phyloP scores from a whole-genome alignment of 2,329 filamentous ascomycete species.

The Sclerotinia trifoliorum region DNA sequence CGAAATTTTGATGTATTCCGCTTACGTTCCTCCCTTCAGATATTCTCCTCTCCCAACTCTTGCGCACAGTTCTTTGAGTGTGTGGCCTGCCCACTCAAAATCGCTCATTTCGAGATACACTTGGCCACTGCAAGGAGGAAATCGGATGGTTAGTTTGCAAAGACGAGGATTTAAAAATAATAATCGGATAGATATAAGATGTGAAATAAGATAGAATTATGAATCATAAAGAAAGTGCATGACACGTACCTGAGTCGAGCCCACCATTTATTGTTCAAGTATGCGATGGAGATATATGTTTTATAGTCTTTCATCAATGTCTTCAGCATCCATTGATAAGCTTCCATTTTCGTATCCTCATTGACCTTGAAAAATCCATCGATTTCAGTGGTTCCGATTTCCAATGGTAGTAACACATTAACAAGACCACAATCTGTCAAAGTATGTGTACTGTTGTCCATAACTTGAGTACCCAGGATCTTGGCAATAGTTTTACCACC shows the following conservation, averaged over 20 bases:
- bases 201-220: background rate
- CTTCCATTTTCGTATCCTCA: slow-evolving; percentile 43
- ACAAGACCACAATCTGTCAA: slow-evolving; percentile 67
- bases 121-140: slow-evolving; percentile 62
- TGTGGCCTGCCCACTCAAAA: slow-evolving; percentile 65
- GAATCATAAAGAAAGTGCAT: background rate
- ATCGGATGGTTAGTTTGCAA: slow-evolving; percentile 5
- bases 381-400: slow-evolving; percentile 35
- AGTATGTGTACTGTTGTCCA: slow-evolving; percentile 64
- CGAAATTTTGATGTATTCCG: background rate
- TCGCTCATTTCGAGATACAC: slow-evolving; percentile 79
- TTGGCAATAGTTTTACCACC: slow-evolving; percentile 61
- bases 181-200: background rate
- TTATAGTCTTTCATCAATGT: slow-evolving; percentile 58
- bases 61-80: slow-evolving; percentile 48
- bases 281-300: slow-evolving; percentile 68
- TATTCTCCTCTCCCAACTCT: slow-evolving; percentile 46
- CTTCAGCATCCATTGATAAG: slow-evolving; percentile 58
- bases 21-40: slow-evolving; percentile 17
- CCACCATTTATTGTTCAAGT: slow-evolving; percentile 65
- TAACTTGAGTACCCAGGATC: slow-evolving; percentile 65
- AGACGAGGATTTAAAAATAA: background rate
- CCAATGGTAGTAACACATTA: slow-evolving; percentile 72
- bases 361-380: slow-evolving; percentile 28
- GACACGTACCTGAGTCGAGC: slow-evolving; percentile 50